These are phyloP conservation scores for Cordyceps javanica DNA, from an alignment of 2,329 filamentous ascomycete genomes.

Conservation along the genomic window DNA sequence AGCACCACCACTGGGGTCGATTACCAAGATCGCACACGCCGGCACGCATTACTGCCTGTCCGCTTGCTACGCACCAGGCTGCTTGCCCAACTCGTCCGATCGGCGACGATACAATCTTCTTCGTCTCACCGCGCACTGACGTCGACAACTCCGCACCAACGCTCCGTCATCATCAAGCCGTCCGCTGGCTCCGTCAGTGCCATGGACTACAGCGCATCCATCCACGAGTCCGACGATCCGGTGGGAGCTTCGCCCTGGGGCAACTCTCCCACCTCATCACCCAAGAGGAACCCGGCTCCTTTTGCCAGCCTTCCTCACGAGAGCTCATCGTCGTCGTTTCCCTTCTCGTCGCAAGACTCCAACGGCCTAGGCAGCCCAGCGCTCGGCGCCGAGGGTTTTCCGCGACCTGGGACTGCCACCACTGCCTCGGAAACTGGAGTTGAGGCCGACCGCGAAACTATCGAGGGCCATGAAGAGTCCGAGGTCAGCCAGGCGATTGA, in stretches of 20 bases:
- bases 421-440: slow-evolving; percentile 39
- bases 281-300: slow-evolving; percentile 37
- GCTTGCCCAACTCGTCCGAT: not conserved
- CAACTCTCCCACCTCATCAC: slow-evolving; percentile 45
- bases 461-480: slow-evolving; percentile 20
- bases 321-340: slow-evolving; percentile 36
- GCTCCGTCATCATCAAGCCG: slow-evolving; percentile 1
- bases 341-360: slow-evolving; percentile 36
- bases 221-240: slow-evolving; percentile 48
- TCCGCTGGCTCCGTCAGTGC: slow-evolving; percentile 18
- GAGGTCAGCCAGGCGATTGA: not conserved
- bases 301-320: slow-evolving; percentile 38
- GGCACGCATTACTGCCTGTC: not conserved
- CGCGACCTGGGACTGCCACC: slow-evolving; percentile 41
- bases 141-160: slow-evolving; percentile 7
- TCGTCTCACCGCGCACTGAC: not conserved
- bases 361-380: slow-evolving; percentile 36
- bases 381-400: slow-evolving; percentile 34
- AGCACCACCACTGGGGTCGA: slow-evolving; percentile 2
- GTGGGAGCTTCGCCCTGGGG: slow-evolving; percentile 51
- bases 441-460: slow-evolving; percentile 26
- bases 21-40: not conserved
- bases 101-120: not conserved
- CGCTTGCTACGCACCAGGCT: not conserved
- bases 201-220: slow-evolving; percentile 55